Conservation (phyloP, 2,329 filamentous ascomycete genomes). For the Aspergillus fumigatus region DNA sequence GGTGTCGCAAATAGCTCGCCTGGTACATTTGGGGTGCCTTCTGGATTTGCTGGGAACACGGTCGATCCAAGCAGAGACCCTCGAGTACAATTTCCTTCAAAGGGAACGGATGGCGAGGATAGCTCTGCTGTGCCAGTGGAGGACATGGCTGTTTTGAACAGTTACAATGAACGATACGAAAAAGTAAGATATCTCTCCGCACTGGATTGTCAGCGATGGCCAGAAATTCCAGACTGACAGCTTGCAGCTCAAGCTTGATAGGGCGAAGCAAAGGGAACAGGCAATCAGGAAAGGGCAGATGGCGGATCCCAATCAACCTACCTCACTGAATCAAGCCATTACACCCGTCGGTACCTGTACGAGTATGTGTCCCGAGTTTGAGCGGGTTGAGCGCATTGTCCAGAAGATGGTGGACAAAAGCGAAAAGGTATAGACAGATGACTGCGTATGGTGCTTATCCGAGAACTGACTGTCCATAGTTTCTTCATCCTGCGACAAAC, state of each 20-base stretch:
- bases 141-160: conserved; percentile 17
- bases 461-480: conserved; percentile 17
- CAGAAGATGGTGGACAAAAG: conserved; percentile 58
- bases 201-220: background rate
- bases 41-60: conserved; percentile 9
- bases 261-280: conserved; percentile 46
- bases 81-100: conserved; percentile 5
- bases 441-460: background rate
- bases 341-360: conserved; percentile 58
- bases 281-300: conserved; percentile 53
- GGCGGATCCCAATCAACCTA: conserved; percentile 58
- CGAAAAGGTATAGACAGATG: conserved; percentile 49
- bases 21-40: conserved; percentile 11
- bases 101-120: conserved; percentile 7
- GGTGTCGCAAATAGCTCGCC: conserved; percentile 13
- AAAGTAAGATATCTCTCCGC: conserved; percentile 23
- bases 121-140: conserved; percentile 17
- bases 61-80: conserved; percentile 16
- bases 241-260: conserved; percentile 45
- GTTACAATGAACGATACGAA: conserved; percentile 35
- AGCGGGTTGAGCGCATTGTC: conserved; percentile 57
- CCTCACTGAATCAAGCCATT: conserved; percentile 56
- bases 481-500: conserved; percentile 32
- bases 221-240: background rate
- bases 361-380: conserved; percentile 62